Evolutionary conservation across 139 green algal species (phyloP), one percentile per base, ranked within the genome.

Genomic region (Volvox reticuliferus): DNA sequence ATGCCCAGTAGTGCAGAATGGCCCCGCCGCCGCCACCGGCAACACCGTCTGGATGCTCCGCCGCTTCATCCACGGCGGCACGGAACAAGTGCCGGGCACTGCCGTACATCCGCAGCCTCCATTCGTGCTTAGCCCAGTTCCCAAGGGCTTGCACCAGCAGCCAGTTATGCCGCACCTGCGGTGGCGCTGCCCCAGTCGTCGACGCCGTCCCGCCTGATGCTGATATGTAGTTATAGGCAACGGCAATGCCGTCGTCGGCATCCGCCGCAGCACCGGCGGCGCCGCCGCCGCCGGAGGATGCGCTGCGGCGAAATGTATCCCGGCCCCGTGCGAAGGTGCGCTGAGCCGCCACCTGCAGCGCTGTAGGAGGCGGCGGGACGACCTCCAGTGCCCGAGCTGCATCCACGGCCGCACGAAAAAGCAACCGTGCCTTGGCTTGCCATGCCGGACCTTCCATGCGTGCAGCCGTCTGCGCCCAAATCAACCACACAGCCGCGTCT

Each of bases 391-490:
- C 73, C 26, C 89, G 88, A 28, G 90, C 92, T 22, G 86, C 93
- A 19, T 79, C 87, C 30, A 79, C 93, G 5, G 95, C 93, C 26
- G 94, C 95, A 21, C 92, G 91, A 76, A 93, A 96, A 30, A 96
- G 92, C n/a, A 88, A 44, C 5, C 95, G 90, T 1, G 95, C 94
- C 87, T 84, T 85, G 35, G 71, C 63, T 14, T 62, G 71, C 33
- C 75, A 21, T 21, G 63, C 50, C 0, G 69, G 69, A 20, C 44
- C 44, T 50, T 61, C 69, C 67, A 67, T 35, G 79, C 93, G 35
- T 44, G 92, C 89, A 30, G 93, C 91, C 55, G 96, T 62, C 90
- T 97, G 95, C 21, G 95, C 93, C 95, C 95, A 96, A 0, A 95
- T 50, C n/a, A 95, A 89, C 93, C 93, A 95, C 1, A 89, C 80